Evolutionary conservation across 257 asterid genomes (phyloP).

Genomic region (Dorcoceras hygrometricum): DNA sequence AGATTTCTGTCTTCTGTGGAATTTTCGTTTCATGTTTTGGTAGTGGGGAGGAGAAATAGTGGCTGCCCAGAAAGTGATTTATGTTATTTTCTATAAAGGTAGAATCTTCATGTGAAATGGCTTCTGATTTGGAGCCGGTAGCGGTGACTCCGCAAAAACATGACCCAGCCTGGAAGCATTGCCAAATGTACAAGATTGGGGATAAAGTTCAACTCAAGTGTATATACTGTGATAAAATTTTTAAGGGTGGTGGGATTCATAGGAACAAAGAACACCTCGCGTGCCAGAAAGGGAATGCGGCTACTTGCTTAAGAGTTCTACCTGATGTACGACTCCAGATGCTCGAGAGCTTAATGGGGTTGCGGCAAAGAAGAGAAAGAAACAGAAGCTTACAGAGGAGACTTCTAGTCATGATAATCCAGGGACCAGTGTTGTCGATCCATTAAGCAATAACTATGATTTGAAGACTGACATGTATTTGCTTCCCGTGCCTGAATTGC

Average conservation of each 20-base stretch:
- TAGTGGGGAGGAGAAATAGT: constrained; percentile 9
- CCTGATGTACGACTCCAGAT: too few species aligned
- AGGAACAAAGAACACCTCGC: constrained; percentile 95
- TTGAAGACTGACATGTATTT: too few species aligned
- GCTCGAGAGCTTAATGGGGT: too few species aligned
- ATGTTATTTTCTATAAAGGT: constrained; percentile 16
- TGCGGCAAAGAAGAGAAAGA: too few species aligned
- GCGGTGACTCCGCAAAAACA: constrained; percentile 84
- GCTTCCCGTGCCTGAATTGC: too few species aligned
- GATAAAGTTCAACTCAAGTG: constrained; percentile 81
- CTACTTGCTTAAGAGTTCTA: constrained; percentile 86
- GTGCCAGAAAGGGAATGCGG: constrained; percentile 91
- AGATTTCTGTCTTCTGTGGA: background rate
- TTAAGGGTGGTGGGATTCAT: constrained; percentile 98
- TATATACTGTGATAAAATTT: constrained; percentile 78
- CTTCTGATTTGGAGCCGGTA: constrained; percentile 62
- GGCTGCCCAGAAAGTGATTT: constrained; percentile 9
- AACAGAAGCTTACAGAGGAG: too few species aligned
- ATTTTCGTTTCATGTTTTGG: background rate
- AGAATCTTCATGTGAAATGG: constrained; percentile 36
- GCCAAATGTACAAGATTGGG: constrained; percentile 85
- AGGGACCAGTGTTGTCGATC: too few species aligned
- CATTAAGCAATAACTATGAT: too few species aligned
- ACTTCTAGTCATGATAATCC: too few species aligned
- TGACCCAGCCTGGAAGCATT: constrained; percentile 98